Evolutionary conservation across 2,329 filamentous ascomycete genomes (phyloP).

Genomic region (Cladophialophora exuberans): DNA sequence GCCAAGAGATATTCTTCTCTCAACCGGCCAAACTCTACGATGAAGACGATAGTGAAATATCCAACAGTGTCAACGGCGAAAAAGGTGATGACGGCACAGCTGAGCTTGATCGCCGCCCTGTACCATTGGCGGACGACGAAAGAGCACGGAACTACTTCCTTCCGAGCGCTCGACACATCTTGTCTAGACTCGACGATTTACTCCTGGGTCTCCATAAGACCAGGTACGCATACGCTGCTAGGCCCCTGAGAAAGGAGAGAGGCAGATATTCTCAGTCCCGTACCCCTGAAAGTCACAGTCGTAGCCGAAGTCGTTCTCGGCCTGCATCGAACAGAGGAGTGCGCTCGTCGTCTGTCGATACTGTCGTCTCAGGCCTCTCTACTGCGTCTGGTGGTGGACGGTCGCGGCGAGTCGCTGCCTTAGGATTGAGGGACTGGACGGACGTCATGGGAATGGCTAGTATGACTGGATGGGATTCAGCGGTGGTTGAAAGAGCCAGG

Average conservation of each 20-base stretch:
- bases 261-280: slow-evolving; percentile 5
- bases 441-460: slow-evolving; percentile 80
- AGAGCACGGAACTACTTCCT: slow-evolving; percentile 65
- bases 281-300: background rate
- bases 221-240: slow-evolving; percentile 54
- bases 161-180: slow-evolving; percentile 70
- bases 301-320: slow-evolving; percentile 9
- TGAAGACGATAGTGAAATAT: slow-evolving; percentile 21
- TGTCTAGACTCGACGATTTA: slow-evolving; percentile 70
- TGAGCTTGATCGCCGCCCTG: slow-evolving; percentile 44
- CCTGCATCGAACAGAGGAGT: background rate
- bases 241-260: slow-evolving; percentile 18
- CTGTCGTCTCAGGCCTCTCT: slow-evolving; percentile 12
- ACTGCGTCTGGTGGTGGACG: background rate
- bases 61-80: slow-evolving; percentile 29
- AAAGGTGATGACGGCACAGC: slow-evolving; percentile 27
- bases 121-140: slow-evolving; percentile 72
- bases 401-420: slow-evolving; percentile 22
- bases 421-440: slow-evolving; percentile 73
- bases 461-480: slow-evolving; percentile 67
- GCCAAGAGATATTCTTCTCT: slow-evolving; percentile 22
- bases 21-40: slow-evolving; percentile 17
- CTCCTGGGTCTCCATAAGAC: slow-evolving; percentile 71
- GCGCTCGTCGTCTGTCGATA: slow-evolving; percentile 14
- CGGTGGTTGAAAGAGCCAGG: slow-evolving; percentile 69